A percentile compares a stretch with the other conserved stretches of the same genome.
These are phyloP conservation scores for Tetrastigma voinierianum DNA, from an alignment of 164 flowering plant genomes.

Conservation along the genomic window DNA sequence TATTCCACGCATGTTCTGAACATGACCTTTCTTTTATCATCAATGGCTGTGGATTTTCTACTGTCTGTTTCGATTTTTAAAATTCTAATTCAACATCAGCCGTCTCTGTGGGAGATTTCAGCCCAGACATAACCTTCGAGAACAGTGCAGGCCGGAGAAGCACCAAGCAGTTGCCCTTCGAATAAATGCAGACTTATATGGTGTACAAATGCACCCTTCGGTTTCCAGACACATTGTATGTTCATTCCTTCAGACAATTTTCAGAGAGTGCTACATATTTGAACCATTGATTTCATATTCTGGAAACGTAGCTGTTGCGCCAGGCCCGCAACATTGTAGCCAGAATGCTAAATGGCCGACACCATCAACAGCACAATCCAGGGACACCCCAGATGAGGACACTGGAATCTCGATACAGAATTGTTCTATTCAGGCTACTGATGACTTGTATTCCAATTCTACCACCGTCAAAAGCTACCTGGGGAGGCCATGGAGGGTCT, in stretches of 20 bases:
- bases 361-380: slow-evolving; percentile 67
- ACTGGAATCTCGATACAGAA: slow-evolving; percentile 84
- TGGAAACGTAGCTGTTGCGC: slow-evolving; percentile 83
- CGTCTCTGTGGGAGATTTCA: slow-evolving; percentile 70
- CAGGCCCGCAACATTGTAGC: slow-evolving; percentile 64
- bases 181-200: slow-evolving; percentile 64
- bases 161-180: slow-evolving; percentile 88
- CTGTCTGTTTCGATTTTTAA: too few relatives aligned
- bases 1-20: too few relatives aligned
- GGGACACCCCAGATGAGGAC: slow-evolving; percentile 50
- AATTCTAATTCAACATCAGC: slow-evolving; percentile 37
- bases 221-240: slow-evolving; percentile 76
- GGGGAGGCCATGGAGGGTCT: slow-evolving; percentile 81
- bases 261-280: slow-evolving; percentile 69
- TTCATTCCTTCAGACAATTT: slow-evolving; percentile 81
- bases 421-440: slow-evolving; percentile 58
- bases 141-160: slow-evolving; percentile 75
- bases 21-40: too few relatives aligned
- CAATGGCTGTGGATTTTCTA: too few relatives aligned
- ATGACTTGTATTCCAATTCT: slow-evolving; percentile 39
- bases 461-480: slow-evolving; percentile 49
- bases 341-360: slow-evolving; percentile 58
- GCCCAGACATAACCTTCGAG: slow-evolving; percentile 76
- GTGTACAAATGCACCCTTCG: slow-evolving; percentile 59
- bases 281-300: slow-evolving; percentile 88